Evolutionary conservation across 768 basidiomycete species (phyloP).

Genomic region (Tylopilus plumbeoviolaceoides): DNA sequence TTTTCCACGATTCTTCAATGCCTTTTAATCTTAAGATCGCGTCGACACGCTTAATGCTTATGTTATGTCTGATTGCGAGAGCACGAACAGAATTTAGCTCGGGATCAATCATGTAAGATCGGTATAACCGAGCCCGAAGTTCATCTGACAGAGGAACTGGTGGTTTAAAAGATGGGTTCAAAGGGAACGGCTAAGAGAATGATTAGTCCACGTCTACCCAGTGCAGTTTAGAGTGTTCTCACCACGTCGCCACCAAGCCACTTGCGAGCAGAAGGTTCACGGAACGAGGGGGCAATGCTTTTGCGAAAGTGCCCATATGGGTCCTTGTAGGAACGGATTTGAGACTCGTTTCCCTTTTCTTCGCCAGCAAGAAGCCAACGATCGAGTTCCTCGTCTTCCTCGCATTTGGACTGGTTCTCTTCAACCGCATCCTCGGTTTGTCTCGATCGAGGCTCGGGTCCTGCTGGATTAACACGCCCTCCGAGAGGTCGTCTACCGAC

Average conservation of each 20-base stretch:
- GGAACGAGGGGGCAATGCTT: slow-evolving; percentile 19
- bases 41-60: slow-evolving; percentile 76
- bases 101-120: slow-evolving; percentile 57
- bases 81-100: slow-evolving; percentile 49
- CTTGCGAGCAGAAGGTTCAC: slow-evolving; percentile 42
- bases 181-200: slow-evolving; percentile 67
- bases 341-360: slow-evolving; percentile 17
- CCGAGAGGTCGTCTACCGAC: slow-evolving; percentile 8
- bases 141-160: slow-evolving; percentile 69
- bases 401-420: slow-evolving; percentile 1
- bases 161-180: slow-evolving; percentile 82
- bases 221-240: slow-evolving; percentile 28
- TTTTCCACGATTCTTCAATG: slow-evolving; percentile 63
- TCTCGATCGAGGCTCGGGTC: not conserved
- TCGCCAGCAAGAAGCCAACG: slow-evolving; percentile 15
- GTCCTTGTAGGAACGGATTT: slow-evolving; percentile 11
- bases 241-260: slow-evolving; percentile 63
- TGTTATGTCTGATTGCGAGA: slow-evolving; percentile 57
- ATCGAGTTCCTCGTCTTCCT: slow-evolving; percentile 15
- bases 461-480: slow-evolving; percentile 1
- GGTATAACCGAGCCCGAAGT: slow-evolving; percentile 54
- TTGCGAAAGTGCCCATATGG: slow-evolving; percentile 19
- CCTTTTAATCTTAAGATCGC: slow-evolving; percentile 82
- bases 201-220: not conserved
- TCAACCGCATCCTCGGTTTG: slow-evolving; percentile 4